Conservation (phyloP, 2,329 filamentous ascomycete species). For the Helicocarpus griseus region DNA sequence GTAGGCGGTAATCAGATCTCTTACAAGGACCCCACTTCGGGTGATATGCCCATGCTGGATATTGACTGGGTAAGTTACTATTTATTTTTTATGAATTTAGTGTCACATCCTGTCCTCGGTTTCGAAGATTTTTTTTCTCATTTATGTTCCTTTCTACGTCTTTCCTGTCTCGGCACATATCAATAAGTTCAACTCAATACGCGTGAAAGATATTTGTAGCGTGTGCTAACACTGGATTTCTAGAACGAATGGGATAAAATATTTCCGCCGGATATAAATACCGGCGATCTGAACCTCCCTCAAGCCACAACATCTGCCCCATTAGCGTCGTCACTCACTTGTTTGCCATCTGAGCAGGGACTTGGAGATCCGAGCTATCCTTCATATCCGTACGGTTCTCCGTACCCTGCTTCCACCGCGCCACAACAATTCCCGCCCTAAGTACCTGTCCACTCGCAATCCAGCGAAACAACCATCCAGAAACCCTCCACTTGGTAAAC, state of each 20-base stretch:
- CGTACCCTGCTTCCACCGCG: slow-evolving; percentile 3
- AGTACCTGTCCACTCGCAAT: slow-evolving; percentile 8
- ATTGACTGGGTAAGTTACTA: slow-evolving; percentile 55
- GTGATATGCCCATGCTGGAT: slow-evolving; percentile 36
- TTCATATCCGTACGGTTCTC: background rate
- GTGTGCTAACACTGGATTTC: background rate
- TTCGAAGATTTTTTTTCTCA: slow-evolving; percentile 1
- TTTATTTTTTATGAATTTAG: background rate
- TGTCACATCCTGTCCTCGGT: background rate
- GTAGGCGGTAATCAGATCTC: slow-evolving; percentile 12
- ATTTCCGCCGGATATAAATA: slow-evolving; percentile 38
- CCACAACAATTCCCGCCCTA: slow-evolving; percentile 12
- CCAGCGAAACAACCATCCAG: slow-evolving; percentile 13
- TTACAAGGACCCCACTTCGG: slow-evolving; percentile 11
- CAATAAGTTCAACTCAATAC: background rate
- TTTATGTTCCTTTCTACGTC: background rate
- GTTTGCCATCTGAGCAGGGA: background rate
- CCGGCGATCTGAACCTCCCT: slow-evolving; percentile 44
- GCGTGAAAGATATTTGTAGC: background rate
- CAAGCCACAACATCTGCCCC: background rate
- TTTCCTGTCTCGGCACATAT: background rate
- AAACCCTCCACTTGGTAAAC: slow-evolving; percentile 11
- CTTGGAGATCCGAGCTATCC: background rate
- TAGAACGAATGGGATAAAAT: slow-evolving; percentile 28
- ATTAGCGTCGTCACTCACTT: background rate